Evolutionary conservation across 2,329 filamentous ascomycete genomes (phyloP), one percentile per base, ranked within the genome.

Genomic region (Albifimbria verrucaria): DNA sequence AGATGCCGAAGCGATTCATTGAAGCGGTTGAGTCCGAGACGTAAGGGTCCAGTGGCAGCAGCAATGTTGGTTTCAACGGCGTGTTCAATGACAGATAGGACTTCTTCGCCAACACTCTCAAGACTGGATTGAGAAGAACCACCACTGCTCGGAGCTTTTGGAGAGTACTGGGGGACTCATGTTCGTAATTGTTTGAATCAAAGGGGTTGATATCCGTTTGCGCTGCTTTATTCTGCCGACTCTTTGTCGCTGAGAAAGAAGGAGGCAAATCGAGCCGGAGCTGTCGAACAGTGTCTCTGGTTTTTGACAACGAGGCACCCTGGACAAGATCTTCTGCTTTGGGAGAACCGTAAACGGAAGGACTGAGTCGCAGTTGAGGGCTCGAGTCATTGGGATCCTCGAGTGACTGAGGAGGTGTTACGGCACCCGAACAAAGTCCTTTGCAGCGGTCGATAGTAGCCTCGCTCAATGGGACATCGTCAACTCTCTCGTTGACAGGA

Each of bases 1-100:
- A 65, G 47, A 42, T 50, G n/a, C 52, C 55, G 28, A 53, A 57
- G 12, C 12, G 44, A 57, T 25, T 57, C 32, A 11, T 62, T 57
- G 11, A 63, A 2, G 12, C 50, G 50, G 41, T 44, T 55, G 7
- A 65, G 49, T 9, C 68, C 66, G 20, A 68, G 46, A 3, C 66
- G 60, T 10, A 71, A 51, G 3, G 68, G 68, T 0, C 57, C 57
- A 7, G 67, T 59, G 1, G 69, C 69, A 28, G 67, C 65, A 0
- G 65, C 58, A 24, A 71, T 62, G 10, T 65, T 62, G n/a, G 67
- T 59, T 24, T 72, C 69, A 1, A 68, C 67, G 2, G 54, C 58
- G 1, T 67, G 56, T 39, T 70, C 68, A 15, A 69, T 55, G 22
- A 69, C 60, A 2, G 62, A 59, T 26, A 57, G 61, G 12, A 72